These are phyloP conservation scores for Colletotrichum magnum DNA, from an alignment of 2,329 filamentous ascomycete species.

Conservation along the genomic window DNA sequence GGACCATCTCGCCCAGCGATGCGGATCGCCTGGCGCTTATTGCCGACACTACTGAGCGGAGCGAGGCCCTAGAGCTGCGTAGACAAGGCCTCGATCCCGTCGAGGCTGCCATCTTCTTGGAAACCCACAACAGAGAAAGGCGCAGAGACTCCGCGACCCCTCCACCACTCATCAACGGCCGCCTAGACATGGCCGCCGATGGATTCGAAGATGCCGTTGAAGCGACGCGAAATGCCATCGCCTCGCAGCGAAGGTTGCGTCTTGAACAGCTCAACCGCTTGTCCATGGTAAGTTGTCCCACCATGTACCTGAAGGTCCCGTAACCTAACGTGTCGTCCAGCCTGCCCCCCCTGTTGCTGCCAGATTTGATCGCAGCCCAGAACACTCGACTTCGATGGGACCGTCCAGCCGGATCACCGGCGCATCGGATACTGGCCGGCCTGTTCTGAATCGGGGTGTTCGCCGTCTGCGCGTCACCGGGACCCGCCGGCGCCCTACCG, in stretches of 20 bases:
- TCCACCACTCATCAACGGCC: not conserved
- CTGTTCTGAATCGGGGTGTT: not conserved
- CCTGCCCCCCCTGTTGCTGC: slow-evolving; percentile 40
- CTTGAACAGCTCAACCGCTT: slow-evolving; percentile 31
- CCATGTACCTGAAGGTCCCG: not conserved
- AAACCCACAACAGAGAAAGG: not conserved
- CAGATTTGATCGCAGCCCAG: slow-evolving; percentile 41
- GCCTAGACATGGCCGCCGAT: too few relatives aligned
- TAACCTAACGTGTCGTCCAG: slow-evolving; percentile 22
- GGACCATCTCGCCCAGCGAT: slow-evolving; percentile 23
- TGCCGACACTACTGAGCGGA: slow-evolving; percentile 16
- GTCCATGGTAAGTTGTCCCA: slow-evolving; percentile 28
- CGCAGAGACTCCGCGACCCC: slow-evolving; percentile 14
- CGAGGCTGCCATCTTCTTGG: slow-evolving; percentile 21
- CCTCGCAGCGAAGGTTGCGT: slow-evolving; percentile 10
- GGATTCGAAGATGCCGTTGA: too few relatives aligned
- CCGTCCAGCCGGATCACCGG: slow-evolving; percentile 8
- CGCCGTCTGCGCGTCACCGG: slow-evolving; percentile 9
- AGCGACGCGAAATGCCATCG: too few relatives aligned
- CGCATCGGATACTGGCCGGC: not conserved
- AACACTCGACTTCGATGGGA: slow-evolving; percentile 25
- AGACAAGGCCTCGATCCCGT: slow-evolving; percentile 5
- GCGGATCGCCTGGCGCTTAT: slow-evolving; percentile 14
- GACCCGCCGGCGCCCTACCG: not conserved
- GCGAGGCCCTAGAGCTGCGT: slow-evolving; percentile 31